Percentiles rank a stretch among this genome's conserved stretches.
These are phyloP conservation scores for Tuber melanosporum DNA, from an alignment of 495 filamentous ascomycete species.

Conservation along the genomic window DNA sequence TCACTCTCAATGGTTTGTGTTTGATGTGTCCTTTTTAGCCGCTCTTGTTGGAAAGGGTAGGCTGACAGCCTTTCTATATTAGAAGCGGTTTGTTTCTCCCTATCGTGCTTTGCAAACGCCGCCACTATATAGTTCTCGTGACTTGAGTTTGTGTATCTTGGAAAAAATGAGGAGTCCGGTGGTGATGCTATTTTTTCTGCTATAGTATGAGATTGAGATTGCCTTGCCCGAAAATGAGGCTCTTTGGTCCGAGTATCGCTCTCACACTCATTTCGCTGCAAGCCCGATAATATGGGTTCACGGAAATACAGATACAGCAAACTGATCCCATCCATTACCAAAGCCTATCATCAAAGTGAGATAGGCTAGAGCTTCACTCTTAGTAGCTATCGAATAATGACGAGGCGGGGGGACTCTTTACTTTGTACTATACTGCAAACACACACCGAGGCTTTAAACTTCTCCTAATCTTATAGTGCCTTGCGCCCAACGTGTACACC, in stretches of 20 bases:
- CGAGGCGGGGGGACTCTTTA: too few species aligned
- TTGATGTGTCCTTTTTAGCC: background rate
- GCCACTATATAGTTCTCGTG: background rate
- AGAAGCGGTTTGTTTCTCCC: background rate
- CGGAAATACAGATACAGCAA: background rate
- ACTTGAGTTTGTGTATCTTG: background rate
- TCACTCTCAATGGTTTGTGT: background rate
- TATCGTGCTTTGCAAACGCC: background rate
- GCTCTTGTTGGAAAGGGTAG: background rate
- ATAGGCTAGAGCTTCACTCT: too few species aligned
- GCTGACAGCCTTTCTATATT: background rate
- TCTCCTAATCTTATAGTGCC: too few species aligned
- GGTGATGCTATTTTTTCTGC: background rate
- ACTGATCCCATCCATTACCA: background rate
- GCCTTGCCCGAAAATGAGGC: background rate
- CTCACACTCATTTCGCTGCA: background rate
- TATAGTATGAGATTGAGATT: background rate
- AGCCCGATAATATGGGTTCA: background rate
- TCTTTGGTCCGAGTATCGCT: background rate
- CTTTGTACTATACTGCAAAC: too few species aligned
- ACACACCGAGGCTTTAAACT: too few species aligned
- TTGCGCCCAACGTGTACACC: too few species aligned
- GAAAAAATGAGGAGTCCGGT: background rate
- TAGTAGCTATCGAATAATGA: too few species aligned
- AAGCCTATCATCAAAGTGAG: background rate